These are phyloP conservation scores for Xylariaceae sp. DNA, from an alignment of 2,329 filamentous ascomycete species.

Conservation along the genomic window DNA sequence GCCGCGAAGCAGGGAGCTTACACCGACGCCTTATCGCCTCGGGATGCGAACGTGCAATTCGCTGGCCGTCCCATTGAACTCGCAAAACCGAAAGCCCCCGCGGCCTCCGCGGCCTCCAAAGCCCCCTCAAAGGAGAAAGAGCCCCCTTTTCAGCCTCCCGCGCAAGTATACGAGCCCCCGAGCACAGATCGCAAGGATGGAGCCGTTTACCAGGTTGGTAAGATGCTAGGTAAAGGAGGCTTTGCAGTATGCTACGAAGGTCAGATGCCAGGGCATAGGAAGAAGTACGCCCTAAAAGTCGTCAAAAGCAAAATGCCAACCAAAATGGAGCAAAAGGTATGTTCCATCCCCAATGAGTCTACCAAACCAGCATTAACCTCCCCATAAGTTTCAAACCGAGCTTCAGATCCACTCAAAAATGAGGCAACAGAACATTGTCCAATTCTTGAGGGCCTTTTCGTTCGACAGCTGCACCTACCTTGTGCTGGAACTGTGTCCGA, in stretches of 20 bases:
- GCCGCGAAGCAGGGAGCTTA: constrained; percentile 49
- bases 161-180: constrained; percentile 57
- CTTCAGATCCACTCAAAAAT: constrained; percentile 98
- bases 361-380: constrained; percentile 11
- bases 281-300: constrained; percentile 73
- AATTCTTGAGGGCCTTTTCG: constrained; percentile 90
- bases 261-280: constrained; percentile 60
- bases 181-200: constrained; percentile 66
- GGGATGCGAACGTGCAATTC: constrained; percentile 59
- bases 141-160: constrained; percentile 61
- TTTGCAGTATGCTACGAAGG: constrained; percentile 80
- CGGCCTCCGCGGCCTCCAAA: constrained; percentile 34
- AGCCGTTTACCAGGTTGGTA: constrained; percentile 68
- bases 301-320: constrained; percentile 77
- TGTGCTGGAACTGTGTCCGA: constrained; percentile 88
- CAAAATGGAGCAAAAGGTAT: constrained; percentile 80
- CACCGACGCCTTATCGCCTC: constrained; percentile 60
- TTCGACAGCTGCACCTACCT: constrained; percentile 88
- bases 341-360: constrained; percentile 9
- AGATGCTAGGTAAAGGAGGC: constrained; percentile 72
- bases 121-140: constrained; percentile 55
- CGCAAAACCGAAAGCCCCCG: constrained; percentile 49
- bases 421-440: constrained; percentile 90
- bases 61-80: constrained; percentile 37
- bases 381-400: constrained; percentile 65